These are phyloP conservation scores for Ophiorrhiza pumila DNA, from an alignment of 257 asterid species.

Conservation along the genomic window DNA sequence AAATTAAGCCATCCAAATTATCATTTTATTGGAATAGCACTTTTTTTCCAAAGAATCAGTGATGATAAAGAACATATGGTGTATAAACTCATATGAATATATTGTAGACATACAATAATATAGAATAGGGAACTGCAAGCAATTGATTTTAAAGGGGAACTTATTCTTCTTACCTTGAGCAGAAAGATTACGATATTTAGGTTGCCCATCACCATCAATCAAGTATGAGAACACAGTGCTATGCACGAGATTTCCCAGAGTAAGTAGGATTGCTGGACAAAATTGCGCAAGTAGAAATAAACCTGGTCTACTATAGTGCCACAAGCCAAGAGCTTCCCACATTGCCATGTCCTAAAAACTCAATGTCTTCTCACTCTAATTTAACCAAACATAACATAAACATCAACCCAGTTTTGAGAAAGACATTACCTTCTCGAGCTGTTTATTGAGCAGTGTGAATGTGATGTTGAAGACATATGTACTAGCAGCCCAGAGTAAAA, in stretches of 20 bases:
- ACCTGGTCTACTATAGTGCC: conserved; percentile 98
- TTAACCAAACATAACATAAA: background rate
- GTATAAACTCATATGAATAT: background rate
- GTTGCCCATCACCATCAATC: conserved; percentile 67
- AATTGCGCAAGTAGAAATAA: conserved; percentile 91
- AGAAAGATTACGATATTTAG: conserved; percentile 9
- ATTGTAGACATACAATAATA: background rate
- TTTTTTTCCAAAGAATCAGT: background rate
- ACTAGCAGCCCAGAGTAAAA: conserved; percentile 96
- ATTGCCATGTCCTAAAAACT: conserved; percentile 77
- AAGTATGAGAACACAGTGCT: conserved; percentile 69
- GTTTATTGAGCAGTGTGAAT: conserved; percentile 71
- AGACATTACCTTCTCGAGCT: conserved; percentile 71
- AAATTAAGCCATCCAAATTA: background rate
- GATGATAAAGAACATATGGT: background rate
- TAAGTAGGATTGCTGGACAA: conserved; percentile 87
- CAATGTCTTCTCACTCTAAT: background rate
- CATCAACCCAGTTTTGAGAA: conserved; percentile 5
- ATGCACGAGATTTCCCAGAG: conserved; percentile 93
- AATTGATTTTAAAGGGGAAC: background rate
- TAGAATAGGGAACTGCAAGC: background rate
- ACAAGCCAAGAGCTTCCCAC: conserved; percentile 97
- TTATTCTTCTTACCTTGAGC: conserved; percentile 2
- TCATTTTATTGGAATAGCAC: background rate
- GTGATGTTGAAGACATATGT: conserved; percentile 88